Percentiles rank a stretch among this genome's conserved stretches.
phyloP scores from a whole-genome alignment of 2,329 filamentous ascomycete genomes.

The Botrytis paeoniae region DNA sequence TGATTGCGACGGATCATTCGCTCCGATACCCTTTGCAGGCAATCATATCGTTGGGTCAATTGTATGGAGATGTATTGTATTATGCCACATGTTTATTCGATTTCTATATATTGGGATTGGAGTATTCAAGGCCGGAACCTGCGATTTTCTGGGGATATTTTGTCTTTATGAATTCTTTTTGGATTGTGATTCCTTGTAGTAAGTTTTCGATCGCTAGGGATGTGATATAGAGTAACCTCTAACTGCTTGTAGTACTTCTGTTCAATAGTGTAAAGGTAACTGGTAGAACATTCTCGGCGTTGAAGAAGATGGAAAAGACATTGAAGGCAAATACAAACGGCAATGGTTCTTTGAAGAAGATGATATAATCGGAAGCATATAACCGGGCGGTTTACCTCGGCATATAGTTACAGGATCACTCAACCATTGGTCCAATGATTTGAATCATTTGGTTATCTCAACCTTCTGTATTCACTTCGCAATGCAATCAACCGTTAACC shows the following conservation, averaged over 20 bases:
- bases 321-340: background rate
- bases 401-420: background rate
- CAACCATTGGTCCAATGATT: background rate
- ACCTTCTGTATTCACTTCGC: background rate
- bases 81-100: background rate
- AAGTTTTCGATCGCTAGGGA: background rate
- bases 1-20: background rate
- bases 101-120: background rate
- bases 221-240: background rate
- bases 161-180: background rate
- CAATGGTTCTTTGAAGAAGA: background rate
- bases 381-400: background rate
- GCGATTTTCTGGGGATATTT: background rate
- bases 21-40: background rate
- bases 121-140: slow-evolving; percentile 2
- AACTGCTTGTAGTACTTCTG: background rate
- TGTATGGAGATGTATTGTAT: background rate
- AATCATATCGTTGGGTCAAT: background rate
- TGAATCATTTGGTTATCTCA: background rate
- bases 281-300: background rate
- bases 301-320: slow-evolving; percentile 1
- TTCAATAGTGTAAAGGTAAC: background rate
- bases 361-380: background rate
- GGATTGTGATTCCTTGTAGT: background rate
- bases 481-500: background rate